These are phyloP conservation scores for Neurospora intermedia DNA, from an alignment of 495 filamentous ascomycete genomes.

Conservation along the genomic window DNA sequence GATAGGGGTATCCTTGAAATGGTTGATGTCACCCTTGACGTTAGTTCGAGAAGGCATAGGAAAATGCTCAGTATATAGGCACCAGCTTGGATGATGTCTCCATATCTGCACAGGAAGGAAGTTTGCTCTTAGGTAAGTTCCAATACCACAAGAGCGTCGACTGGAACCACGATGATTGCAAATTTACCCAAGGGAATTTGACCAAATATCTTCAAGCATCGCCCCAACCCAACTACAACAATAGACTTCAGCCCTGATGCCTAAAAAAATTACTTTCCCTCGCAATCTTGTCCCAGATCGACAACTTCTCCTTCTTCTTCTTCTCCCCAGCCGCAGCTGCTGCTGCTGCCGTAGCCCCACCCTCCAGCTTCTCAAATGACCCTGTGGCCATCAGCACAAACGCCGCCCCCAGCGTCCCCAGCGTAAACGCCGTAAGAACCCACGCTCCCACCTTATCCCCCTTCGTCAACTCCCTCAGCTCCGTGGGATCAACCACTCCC, in stretches of 20 bases:
- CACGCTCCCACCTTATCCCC: constrained; percentile 47
- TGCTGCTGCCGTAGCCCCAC: neutral
- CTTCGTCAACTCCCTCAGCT: constrained; percentile 30
- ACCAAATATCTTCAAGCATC: neutral
- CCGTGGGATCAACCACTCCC: constrained; percentile 14
- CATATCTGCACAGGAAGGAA: neutral
- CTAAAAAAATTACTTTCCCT: neutral
- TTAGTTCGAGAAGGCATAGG: neutral
- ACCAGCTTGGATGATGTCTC: neutral
- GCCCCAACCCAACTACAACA: no score
- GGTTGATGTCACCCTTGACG: neutral
- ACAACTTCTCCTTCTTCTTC: neutral
- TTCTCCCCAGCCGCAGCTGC: neutral
- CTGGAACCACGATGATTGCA: neutral
- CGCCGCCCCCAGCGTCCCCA: constrained; percentile 13
- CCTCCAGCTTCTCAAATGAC: neutral
- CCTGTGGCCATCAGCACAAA: constrained; percentile 20
- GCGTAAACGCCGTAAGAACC: constrained; percentile 39
- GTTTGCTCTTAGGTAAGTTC: neutral
- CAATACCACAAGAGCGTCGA: neutral
- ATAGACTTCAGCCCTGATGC: neutral
- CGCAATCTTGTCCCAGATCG: neutral
- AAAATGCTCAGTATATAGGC: neutral
- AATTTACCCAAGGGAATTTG: neutral
- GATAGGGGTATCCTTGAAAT: neutral